A percentile compares a stretch with the other conserved stretches of the same genome.
phyloP scores from a whole-genome alignment of 441 rosid species.

The Syzygium syzygioides region DNA sequence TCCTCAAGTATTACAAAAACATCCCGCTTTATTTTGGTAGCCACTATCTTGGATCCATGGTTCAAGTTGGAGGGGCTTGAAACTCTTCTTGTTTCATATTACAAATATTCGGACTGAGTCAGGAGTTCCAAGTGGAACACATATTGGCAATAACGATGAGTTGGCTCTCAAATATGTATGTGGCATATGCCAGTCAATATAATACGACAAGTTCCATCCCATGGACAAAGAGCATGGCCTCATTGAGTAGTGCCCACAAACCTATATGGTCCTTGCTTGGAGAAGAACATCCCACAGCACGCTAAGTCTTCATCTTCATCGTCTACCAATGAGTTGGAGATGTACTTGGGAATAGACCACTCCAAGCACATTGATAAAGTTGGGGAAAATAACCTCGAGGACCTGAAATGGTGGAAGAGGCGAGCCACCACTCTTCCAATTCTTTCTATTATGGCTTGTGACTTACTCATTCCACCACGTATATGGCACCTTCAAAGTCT shows the following conservation, averaged over 20 bases:
- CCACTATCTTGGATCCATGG: background rate
- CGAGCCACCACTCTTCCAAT: background rate
- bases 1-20: background rate
- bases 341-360: background rate
- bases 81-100: background rate
- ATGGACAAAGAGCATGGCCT: fast-evolving
- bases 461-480: background rate
- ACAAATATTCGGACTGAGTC: background rate
- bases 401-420: background rate
- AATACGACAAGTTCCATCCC: fast-evolving
- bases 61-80: background rate
- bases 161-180: background rate
- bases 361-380: background rate
- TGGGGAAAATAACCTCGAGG: background rate
- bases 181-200: background rate
- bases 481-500: background rate
- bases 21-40: background rate
- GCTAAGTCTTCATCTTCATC: no score
- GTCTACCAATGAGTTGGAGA: background rate
- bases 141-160: background rate
- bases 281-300: background rate
- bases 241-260: no score
- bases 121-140: background rate
- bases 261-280: background rate
- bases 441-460: background rate